Base-by-base conservation (phyloP, 306 rosid genomes). In the Spatholobus suberectus region DNA sequence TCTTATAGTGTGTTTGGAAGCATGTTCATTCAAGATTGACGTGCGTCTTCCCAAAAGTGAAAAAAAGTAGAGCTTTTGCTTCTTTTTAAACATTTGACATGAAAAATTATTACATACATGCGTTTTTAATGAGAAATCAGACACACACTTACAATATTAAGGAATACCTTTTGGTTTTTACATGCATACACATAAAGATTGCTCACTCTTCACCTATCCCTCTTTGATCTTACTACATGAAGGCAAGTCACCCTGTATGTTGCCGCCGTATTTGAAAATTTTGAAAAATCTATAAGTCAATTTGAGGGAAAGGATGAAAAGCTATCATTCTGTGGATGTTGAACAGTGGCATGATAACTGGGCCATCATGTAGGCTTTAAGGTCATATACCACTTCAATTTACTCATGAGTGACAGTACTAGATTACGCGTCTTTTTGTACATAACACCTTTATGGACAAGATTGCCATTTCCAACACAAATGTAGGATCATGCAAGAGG, bases 311-410 rank as follows among this genome's bases (percentile, higher is more conserved):
- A 47, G 41, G 4, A 24, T 15, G 12, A 24, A 23, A 76, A 4
- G 54, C 20, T 1, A 41, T 10, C n/a, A 38, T 11, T 40, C 44
- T 18, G 21, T 18, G 37, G 20, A 59, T 2, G 34, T 61, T 73
- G 17, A 80, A 80, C 44, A 73, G 32, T 5, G 24, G 59, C 37
- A 49, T 40, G 57, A 40, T 40, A 2, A 74, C 69, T 6, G 67
- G 72, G 63, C 73, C 84, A 81, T 52, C 44, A 62, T n/a, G 2
- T 37, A 32, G 55, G 78, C 55, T 21, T 44, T 24, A 41, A 59
- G 29, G 74, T 74, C 75, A 37, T 52, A 1, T 26, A 52, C 23
- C 71, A 35, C 55, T 52, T 68, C 58, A 49, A 14, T 17, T 34
- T 27, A 20, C 32, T 4, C 65, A 26, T 8, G 10, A 38, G 66